phyloP scores from a whole-genome alignment of 108 stramenopile genomes.

The Cyclotella kingstonii region DNA sequence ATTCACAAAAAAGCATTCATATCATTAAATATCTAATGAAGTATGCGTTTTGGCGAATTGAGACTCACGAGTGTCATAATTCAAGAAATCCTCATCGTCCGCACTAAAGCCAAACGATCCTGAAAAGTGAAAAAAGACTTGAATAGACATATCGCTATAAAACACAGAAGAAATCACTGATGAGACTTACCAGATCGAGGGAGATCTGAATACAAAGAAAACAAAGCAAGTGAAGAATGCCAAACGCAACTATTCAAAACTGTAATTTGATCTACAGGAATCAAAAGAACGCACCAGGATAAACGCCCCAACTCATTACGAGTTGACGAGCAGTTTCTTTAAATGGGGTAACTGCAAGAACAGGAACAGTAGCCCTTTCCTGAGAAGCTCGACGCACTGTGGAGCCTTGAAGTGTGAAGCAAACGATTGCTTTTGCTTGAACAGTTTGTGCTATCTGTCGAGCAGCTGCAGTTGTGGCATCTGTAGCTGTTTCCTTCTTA shows the following conservation, averaged over 20 bases:
- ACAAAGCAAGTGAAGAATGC: not conserved
- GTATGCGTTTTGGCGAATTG: no score
- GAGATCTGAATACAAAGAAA: conserved; percentile 9
- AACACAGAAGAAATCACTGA: not conserved
- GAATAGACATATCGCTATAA: not conserved
- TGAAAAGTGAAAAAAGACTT: not conserved
- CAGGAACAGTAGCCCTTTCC: conserved; percentile 72
- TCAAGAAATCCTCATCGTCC: conserved; percentile 66
- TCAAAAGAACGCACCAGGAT: conserved; percentile 35
- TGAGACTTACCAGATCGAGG: conserved; percentile 23
- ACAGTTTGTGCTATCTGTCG: conserved; percentile 61
- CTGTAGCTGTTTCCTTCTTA: conserved; percentile 54
- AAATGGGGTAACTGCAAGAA: conserved; percentile 75
- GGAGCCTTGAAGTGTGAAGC: conserved; percentile 73
- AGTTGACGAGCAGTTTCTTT: conserved; percentile 73
- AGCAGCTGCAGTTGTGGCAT: conserved; percentile 75
- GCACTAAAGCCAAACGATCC: conserved; percentile 76
- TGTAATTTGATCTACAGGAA: no score
- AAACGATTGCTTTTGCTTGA: conserved; percentile 70
- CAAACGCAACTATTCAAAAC: no score
- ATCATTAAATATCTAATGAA: no score
- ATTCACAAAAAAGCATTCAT: no score
- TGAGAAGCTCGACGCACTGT: conserved; percentile 74
- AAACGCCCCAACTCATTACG: conserved; percentile 83
- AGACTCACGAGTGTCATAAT: conserved; percentile 29